Evolutionary conservation across 352 stramenopile species (phyloP).

Genomic region (Globisporangium rhizosaccharum): DNA sequence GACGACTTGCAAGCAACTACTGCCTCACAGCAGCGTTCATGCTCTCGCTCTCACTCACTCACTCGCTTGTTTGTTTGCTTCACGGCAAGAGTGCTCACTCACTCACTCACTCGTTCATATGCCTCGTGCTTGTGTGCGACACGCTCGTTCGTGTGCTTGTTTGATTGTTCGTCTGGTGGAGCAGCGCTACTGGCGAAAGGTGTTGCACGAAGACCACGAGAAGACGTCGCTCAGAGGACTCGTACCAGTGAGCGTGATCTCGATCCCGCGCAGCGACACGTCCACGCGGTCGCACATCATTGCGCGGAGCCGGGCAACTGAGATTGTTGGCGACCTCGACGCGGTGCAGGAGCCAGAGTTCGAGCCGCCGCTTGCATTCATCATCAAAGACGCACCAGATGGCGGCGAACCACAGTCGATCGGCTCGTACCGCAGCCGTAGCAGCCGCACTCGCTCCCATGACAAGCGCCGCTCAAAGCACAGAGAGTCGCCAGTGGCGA

Average conservation of each 20-base stretch:
- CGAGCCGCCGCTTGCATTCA: slow-evolving; percentile 12
- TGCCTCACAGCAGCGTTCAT: background rate
- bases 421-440: background rate
- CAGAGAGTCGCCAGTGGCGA: background rate
- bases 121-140: background rate
- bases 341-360: slow-evolving; percentile 11
- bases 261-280: slow-evolving; percentile 11
- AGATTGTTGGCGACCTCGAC: slow-evolving; percentile 10
- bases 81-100: background rate
- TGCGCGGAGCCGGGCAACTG: slow-evolving; percentile 10
- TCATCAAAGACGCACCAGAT: slow-evolving; percentile 5
- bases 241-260: slow-evolving; percentile 15
- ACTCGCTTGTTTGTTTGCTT: background rate
- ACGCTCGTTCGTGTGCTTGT: background rate
- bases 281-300: slow-evolving; percentile 18
- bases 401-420: background rate
- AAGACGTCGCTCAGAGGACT: slow-evolving; percentile 20
- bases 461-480: slow-evolving; percentile 8
- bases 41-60: background rate
- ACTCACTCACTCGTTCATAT: background rate
- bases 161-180: background rate
- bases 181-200: slow-evolving; percentile 35
- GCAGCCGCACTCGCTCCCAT: background rate
- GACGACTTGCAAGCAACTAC: background rate
- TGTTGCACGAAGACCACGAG: slow-evolving; percentile 27